Evolutionary conservation across 371 early-diverging fungal genomes (phyloP), one percentile per base, ranked within the genome.

Genomic region (Mucor plumbeus): DNA sequence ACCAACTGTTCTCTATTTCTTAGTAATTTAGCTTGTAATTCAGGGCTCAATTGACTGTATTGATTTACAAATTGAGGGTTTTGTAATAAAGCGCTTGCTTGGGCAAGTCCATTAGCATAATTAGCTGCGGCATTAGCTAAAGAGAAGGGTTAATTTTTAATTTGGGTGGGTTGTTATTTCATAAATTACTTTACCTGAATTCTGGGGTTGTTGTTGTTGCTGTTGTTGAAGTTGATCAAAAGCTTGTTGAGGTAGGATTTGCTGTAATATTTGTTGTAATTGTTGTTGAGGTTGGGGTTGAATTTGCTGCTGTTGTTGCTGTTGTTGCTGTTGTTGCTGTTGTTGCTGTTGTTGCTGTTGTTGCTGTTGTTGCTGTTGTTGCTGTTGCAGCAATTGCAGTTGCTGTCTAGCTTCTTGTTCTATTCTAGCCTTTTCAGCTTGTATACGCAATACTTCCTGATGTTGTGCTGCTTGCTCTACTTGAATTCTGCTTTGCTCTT

Each of bases 381-480:
- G 26, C 26, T 26, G 26, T 26, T 26, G 26, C 26, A 1, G 26
- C 3, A 26, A 26, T 26, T 26, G 26, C 26, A 26, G 26, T 10
- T 69, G 70, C 39, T 60, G 55, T 10, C 21, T 60, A 33, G 55
- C 44, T 35, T 69, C 70, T 35, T 75, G 63, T 31, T 67, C 67
- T 13, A 74, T n/a, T 41, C 75, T 70, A 2, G 78, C 76, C 50
- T 77, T 72, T 59, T 82, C 80, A 10, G 70, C 64, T 38, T 79
- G 76, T 55, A 74, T 6, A 62, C 77, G 76, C n/a, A 81, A 35
- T 47, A 69, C 36, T 65, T 81, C 83, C 41, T 82, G 75, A 36
- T 82, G 78, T 14, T 73, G 68, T 10, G 80, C 71, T 43, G 84
- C 72, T 73, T 85, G 78, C 69, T 85, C 80, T 41, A 70, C 68